These are phyloP conservation scores for Nannizzia gypsea DNA, from an alignment of 2,329 filamentous ascomycete species.

Conservation along the genomic window DNA sequence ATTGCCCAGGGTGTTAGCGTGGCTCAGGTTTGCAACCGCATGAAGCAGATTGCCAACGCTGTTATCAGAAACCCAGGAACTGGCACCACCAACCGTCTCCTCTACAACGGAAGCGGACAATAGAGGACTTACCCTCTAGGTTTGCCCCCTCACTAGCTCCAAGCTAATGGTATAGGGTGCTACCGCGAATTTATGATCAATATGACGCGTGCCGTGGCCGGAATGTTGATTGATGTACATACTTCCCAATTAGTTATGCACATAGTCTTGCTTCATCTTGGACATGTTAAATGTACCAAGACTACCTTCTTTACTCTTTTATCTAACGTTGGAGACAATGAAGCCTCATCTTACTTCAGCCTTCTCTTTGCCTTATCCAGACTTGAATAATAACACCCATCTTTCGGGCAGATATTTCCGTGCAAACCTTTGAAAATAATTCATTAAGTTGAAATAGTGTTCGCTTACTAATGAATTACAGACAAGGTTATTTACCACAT, in stretches of 20 bases:
- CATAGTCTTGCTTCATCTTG: not conserved
- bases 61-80: slow-evolving; percentile 16
- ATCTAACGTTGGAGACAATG: not conserved
- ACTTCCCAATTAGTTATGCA: not conserved
- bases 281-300: not conserved
- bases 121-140: not conserved
- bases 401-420: no score
- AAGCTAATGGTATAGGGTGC: not conserved
- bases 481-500: not conserved
- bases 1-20: slow-evolving; percentile 40
- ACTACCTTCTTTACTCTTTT: not conserved
- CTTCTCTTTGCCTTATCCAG: no score
- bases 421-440: no score
- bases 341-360: not conserved
- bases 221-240: not conserved
- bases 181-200: not conserved
- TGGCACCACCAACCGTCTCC: slow-evolving; percentile 21
- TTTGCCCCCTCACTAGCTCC: not conserved
- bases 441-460: not conserved
- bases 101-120: slow-evolving; percentile 19
- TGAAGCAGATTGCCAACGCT: slow-evolving; percentile 41
- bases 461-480: not conserved
- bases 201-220: not conserved
- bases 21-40: slow-evolving; percentile 35
- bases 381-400: no score